Base-by-base conservation (phyloP, 202 grass and related monocot species). In the Alloteropsis angusta region DNA sequence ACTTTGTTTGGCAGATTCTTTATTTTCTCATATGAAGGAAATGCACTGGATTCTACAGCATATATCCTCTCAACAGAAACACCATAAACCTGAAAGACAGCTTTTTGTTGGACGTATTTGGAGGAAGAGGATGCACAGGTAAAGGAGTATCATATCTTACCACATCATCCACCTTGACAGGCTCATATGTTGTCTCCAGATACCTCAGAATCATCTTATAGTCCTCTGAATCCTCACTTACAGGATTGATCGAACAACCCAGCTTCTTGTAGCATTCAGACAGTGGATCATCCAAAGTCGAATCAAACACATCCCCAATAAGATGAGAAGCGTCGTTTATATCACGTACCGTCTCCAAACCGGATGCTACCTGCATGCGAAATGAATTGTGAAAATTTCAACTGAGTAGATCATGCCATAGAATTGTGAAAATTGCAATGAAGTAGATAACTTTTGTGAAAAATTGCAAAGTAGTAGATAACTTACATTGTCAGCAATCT, bases 191-290 rank as follows among this genome's bases (percentile, higher is more conserved):
- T 39, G 59, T 93, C 71, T 93, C 79, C 21, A 98, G 72, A n/a
- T 98, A 94, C 71, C 87, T 93, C 23, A 84, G 7, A 39, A 98
- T 90, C 89, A 93, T 94, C 81, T 93, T 92, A 72, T 95, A 93
- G 43, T 89, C 92, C 17, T 93, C 87, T 9, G 85, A 87, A 44
- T 87, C 89, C 61, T 91, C 89, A 19, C 72, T 26, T 35, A 93
- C 65, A 15, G 67, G 78, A 42, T 55, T 83, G 56, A 98, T 85
- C 0, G 71, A 88, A 78, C 95, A 89, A 9, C 91, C 83, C 0
- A 92, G 46, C 59, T 90, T 92, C 44, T 48, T 71, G 74, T 98
- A 94, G 38, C 85, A 65, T 17, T 92, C 75, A 70, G 80, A 87
- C 37, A 98, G 37, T 14, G 87, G 89, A 37, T 94, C 89, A 25